Conservation (phyloP, 1,284 basidiomycete genomes). For the Irpex sp. region DNA sequence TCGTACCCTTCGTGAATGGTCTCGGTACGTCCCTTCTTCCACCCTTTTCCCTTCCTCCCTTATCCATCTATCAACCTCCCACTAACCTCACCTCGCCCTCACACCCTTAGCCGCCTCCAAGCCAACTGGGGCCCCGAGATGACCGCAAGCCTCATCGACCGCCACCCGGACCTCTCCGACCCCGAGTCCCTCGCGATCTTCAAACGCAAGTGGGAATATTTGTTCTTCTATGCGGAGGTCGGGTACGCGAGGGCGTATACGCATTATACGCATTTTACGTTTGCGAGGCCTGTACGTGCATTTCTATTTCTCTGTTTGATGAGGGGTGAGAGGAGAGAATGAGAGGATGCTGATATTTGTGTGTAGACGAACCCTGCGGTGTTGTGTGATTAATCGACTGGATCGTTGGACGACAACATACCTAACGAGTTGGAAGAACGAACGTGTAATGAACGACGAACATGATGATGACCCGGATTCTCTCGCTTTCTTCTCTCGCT, state of each 20-base stretch:
- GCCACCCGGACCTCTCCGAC: conserved; percentile 8
- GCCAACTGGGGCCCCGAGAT: conserved; percentile 7
- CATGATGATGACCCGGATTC: no score
- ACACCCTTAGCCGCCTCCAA: conserved; percentile 6
- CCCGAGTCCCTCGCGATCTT: conserved; percentile 8
- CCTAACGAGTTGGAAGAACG: not conserved
- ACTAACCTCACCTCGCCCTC: not conserved
- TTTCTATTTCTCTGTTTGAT: not conserved
- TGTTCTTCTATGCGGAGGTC: conserved; percentile 16
- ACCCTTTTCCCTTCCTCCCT: no score
- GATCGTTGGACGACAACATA: not conserved
- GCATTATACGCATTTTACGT: conserved; percentile 11
- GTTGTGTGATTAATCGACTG: not conserved
- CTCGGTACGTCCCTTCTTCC: conserved; percentile 5
- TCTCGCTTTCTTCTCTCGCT: no score
- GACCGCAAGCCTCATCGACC: conserved; percentile 4
- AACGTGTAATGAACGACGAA: not conserved
- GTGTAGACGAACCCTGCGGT: conserved; percentile 2
- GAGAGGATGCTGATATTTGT: not conserved
- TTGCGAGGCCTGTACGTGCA: conserved; percentile 11
- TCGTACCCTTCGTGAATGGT: conserved; percentile 46
- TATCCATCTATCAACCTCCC: not conserved
- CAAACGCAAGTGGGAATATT: conserved; percentile 17
- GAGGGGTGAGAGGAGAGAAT: not conserved
- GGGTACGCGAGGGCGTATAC: conserved; percentile 15